Conservation (phyloP, 805 yeast genomes). For the Metschnikowia baotianmanensis region DNA sequence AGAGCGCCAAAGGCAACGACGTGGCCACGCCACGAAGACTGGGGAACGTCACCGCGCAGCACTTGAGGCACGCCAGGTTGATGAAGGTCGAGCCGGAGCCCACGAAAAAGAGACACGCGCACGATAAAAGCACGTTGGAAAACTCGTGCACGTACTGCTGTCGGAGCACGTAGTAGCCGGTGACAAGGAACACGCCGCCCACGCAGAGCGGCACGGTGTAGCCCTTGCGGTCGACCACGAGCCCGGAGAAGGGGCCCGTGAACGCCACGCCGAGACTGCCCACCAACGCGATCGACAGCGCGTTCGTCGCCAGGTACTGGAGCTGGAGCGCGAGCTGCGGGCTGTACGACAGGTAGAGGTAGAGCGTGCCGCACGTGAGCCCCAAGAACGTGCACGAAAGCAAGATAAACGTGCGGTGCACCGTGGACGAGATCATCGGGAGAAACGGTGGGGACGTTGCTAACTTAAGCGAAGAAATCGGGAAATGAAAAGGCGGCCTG, state of each 20-base stretch:
- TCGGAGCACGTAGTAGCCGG: conserved; percentile 58
- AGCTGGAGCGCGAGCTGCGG: conserved; percentile 68
- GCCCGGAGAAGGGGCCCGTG: conserved; percentile 68
- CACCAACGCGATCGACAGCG: conserved; percentile 61
- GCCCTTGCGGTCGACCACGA: conserved; percentile 60
- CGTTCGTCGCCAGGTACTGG: conserved; percentile 56
- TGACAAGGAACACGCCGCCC: conserved; percentile 49
- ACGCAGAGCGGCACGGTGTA: conserved; percentile 49
- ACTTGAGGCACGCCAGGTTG: conserved; percentile 63
- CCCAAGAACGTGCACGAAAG: conserved; percentile 39
- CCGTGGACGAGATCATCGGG: conserved; percentile 15
- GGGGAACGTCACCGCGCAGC: conserved; percentile 71
- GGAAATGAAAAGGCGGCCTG: too few species aligned
- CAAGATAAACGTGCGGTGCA: conserved; percentile 22
- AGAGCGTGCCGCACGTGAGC: conserved; percentile 69
- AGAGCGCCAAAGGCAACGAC: conserved; percentile 68
- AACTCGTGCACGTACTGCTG: conserved; percentile 44
- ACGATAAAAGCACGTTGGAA: conserved; percentile 41
- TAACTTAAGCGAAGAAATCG: too few species aligned
- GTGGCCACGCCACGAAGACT: conserved; percentile 70
- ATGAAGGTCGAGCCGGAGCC: conserved; percentile 71
- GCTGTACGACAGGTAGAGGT: conserved; percentile 72
- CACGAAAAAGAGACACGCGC: conserved; percentile 49
- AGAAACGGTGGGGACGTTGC: background rate
- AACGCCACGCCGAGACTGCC: conserved; percentile 66